Evolutionary conservation across 495 filamentous ascomycete genomes (phyloP), one percentile per base, ranked within the genome.

Genomic region (Trichocladium antarcticum): DNA sequence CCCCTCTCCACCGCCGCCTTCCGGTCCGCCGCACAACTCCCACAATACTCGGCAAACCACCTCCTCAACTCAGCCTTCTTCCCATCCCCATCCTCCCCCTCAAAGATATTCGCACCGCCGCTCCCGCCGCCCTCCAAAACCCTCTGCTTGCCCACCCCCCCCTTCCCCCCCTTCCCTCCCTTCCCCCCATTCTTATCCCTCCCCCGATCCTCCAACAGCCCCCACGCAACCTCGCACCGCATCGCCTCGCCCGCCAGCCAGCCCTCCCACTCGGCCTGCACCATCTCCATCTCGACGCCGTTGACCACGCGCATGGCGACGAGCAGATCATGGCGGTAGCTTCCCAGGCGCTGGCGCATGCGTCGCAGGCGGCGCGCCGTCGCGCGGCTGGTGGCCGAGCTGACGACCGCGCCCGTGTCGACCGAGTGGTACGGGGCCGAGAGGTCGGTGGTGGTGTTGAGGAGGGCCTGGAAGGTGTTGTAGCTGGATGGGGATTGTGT

Each of bases 261-360:
- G 35, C 83, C 82, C 68, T 93, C 89, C 82, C 86, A 98, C 68
- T 96, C 89, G 2, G 78, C 82, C 47, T 76, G 73, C 47, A 97
- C 53, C 60, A 93, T 81, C 62, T 96, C 90, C 43, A 72, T 67
- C 69, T 98, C 92, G 9, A 97, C 79, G 37, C 75, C 81, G 61
- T 97, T 95, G 42, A 98, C 81, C 3, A 96, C 76, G 6, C 89
- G 81, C 68, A 97, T 76, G 14, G 89, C 88, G 5, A 98, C 89
- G 1, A 97, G 70, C 17, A 97, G 73, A 57, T 97, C 87, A 59
- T 98, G 87, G n/a, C 92, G 77, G 63, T 95, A 90, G 11, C 76
- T 65, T 9, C 84, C 92, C 2, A 98, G 78, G 29, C 82, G 75
- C 66, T 93, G 83, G 6, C 89, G 75, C 12, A 87, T 89, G 44